Base-by-base conservation (phyloP, 2,329 filamentous ascomycete species). In the Aureobasidium sp. region DNA sequence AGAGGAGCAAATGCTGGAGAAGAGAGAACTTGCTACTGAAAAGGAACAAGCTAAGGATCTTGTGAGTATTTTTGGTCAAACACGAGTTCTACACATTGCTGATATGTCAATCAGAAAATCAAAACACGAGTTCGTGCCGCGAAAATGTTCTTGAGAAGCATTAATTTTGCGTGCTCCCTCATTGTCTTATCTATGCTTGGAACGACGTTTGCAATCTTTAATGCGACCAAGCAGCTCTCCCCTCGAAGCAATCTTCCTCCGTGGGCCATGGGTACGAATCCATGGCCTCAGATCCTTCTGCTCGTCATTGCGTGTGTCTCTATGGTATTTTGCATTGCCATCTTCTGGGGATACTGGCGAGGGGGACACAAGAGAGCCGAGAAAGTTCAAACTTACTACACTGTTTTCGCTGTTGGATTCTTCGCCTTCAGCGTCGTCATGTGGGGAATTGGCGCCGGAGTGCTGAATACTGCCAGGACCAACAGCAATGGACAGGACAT, bases 81-180 rank as follows among this genome's bases (percentile, higher is more conserved):
- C 1, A 24, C 20, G 10, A 29, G 15, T 10, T 6, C 13, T 13
- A 13, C 26, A 27, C 29, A 9, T 26, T n/a, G 15, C 9, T 36
- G 34, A 51, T 24, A 10, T 20, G 1, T 34, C 34, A 17, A 37
- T 51, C 72, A 96, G 93, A 95, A 89, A 87, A 85, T 96, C 74
- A 97, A 97, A 79, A 87, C 87, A 39, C 86, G 91, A 68, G 92
- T 97, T 37, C 87, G 94, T 51, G 82, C 97, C 76, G 94, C 93
- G 68, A 99, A 99, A 80, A 87, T 97, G 69, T 85, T 96, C 65
- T 86, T 99, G n/a, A 88, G 94, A 67, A 88, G 91, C 62, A 89
- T 97, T 77, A 97, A 93, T 82, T 97, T 99, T 76, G 92, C 90
- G 75, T 99, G 94, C 81, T 93, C 90, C 74, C 82, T 97, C 64